Evolutionary conservation across 2,329 filamentous ascomycete species (phyloP).

Genomic region (Xylariaceae sp.): DNA sequence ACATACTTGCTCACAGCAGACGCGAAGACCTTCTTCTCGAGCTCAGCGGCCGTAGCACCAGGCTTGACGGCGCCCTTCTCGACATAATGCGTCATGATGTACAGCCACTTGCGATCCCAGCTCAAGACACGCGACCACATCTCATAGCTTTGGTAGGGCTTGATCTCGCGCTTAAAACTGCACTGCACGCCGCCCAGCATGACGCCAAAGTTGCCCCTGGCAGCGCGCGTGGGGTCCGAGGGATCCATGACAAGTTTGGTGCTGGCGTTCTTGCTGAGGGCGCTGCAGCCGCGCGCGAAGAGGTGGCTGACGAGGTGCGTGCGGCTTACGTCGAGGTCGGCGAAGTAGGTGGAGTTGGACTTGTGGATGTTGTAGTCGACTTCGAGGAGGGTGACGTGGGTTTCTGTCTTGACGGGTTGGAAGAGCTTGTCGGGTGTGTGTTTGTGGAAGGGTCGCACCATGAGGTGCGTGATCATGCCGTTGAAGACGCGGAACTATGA

Average conservation of each 20-base stretch:
- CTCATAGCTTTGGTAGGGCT: constrained; percentile 63
- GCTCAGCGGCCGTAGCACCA: constrained; percentile 31
- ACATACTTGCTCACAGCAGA: constrained; percentile 75
- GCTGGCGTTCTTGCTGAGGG: constrained; percentile 44
- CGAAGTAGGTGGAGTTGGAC: constrained; percentile 79
- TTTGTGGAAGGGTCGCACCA: constrained; percentile 43
- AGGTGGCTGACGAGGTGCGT: constrained; percentile 72
- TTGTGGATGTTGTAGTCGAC: constrained; percentile 86
- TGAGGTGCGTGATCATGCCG: constrained; percentile 50
- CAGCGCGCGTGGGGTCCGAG: constrained; percentile 40
- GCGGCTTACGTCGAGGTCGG: constrained; percentile 77
- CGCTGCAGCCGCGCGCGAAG: constrained; percentile 53
- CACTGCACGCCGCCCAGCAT: constrained; percentile 69
- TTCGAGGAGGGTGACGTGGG: constrained; percentile 66
- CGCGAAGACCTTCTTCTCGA: constrained; percentile 63
- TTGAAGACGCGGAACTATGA: constrained; percentile 53
- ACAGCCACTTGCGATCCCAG: constrained; percentile 82
- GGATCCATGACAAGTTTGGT: constrained; percentile 48
- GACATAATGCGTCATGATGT: constrained; percentile 69
- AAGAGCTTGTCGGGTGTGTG: constrained; percentile 63
- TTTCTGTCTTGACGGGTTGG: constrained; percentile 61
- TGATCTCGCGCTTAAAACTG: constrained; percentile 69
- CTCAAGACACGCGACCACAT: constrained; percentile 64
- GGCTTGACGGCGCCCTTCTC: constrained; percentile 55
- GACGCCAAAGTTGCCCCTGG: constrained; percentile 53